Conservation (phyloP, 2,329 filamentous ascomycete species). For the Colletotrichum sp. region DNA sequence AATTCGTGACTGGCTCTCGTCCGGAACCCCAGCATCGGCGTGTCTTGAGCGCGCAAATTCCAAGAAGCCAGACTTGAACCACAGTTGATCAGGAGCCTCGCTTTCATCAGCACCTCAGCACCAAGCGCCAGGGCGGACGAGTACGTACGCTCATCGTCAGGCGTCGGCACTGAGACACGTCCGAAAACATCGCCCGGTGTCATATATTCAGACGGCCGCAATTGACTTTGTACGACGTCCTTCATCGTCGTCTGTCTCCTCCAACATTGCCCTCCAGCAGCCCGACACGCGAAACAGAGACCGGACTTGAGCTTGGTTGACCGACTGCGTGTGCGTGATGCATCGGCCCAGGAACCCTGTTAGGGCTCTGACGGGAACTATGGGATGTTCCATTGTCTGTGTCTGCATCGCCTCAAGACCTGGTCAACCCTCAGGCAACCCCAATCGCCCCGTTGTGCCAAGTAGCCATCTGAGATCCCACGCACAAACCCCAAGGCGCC, state of each 20-base stretch:
- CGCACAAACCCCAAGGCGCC: not conserved
- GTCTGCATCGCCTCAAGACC: not conserved
- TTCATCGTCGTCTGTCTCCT: not conserved
- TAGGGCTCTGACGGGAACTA: not conserved
- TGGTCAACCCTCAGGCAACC: not conserved
- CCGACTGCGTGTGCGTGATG: not conserved
- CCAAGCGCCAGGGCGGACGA: not conserved
- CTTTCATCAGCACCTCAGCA: not conserved
- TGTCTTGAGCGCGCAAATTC: not conserved
- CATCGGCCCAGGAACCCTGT: not conserved
- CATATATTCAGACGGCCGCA: conserved; percentile 6
- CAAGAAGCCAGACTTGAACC: not conserved
- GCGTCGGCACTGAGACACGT: conserved; percentile 10
- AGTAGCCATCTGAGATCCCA: not conserved
- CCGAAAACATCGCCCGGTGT: conserved; percentile 7
- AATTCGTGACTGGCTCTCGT: not conserved
- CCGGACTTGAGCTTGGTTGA: not conserved
- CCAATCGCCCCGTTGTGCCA: not conserved
- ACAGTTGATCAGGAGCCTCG: not conserved
- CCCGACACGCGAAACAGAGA: not conserved
- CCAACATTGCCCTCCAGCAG: not conserved
- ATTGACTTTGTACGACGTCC: not conserved
- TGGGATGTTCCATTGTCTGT: not conserved
- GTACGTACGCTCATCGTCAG: not conserved
- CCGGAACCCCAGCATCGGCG: not conserved